Conservation (phyloP, 768 basidiomycete species). For the Mycena filopes region DNA sequence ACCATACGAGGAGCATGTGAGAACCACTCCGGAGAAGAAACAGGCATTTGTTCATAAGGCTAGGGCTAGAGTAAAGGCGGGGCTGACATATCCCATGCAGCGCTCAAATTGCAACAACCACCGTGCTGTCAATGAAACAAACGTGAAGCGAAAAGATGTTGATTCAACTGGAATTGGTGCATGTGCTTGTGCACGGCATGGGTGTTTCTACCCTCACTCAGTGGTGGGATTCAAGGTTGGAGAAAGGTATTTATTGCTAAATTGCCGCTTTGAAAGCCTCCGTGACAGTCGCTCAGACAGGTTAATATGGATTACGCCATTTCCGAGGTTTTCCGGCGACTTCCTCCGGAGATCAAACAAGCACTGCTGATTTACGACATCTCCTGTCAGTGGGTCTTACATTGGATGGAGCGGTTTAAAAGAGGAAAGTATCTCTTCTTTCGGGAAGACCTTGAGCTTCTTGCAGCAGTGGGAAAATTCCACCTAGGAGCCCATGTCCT, state of each 20-base stretch:
- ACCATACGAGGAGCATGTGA: conserved; percentile 38
- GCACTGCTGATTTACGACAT: conserved; percentile 43
- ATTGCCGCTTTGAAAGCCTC: background rate
- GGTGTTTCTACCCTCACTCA: conserved; percentile 42
- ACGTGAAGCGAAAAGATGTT: conserved; percentile 28
- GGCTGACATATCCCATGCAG: background rate
- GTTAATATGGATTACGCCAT: conserved; percentile 42
- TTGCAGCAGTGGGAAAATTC: conserved; percentile 26
- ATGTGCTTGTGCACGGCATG: conserved; percentile 44
- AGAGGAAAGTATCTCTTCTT: conserved; percentile 3
- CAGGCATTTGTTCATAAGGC: conserved; percentile 28
- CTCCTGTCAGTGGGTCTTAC: conserved; percentile 38
- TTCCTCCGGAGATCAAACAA: background rate
- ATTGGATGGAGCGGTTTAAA: conserved; percentile 32
- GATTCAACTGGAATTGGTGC: conserved; percentile 43
- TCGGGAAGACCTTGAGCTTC: background rate
- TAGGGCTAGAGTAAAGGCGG: too few relatives aligned
- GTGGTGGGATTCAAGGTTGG: conserved; percentile 46
- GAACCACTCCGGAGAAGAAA: conserved; percentile 9
- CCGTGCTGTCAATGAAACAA: conserved; percentile 33
- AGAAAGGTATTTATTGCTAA: conserved; percentile 35
- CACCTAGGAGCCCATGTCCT: conserved; percentile 32
- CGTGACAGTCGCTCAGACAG: conserved; percentile 31
- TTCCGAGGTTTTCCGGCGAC: conserved; percentile 32
- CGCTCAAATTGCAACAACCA: conserved; percentile 31